phyloP scores from a whole-genome alignment of 495 filamentous ascomycete species.

The Penicillium ochrochloron region DNA sequence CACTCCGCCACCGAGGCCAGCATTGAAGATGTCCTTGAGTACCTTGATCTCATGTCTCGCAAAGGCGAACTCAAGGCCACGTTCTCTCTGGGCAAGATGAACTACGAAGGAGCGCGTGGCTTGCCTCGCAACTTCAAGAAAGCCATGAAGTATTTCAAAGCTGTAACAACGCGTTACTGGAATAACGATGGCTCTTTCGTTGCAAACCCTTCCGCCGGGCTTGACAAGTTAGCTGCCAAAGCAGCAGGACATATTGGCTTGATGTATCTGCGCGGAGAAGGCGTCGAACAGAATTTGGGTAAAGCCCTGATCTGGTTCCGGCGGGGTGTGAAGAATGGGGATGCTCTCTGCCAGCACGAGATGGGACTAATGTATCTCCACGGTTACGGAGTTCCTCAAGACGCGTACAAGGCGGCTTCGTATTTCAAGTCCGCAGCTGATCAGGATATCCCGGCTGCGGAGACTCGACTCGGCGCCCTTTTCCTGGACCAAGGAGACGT shows the following conservation, averaged over 20 bases:
- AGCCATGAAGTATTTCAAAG: conserved; percentile 82
- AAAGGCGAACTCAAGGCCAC: conserved; percentile 94
- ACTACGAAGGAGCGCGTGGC: conserved; percentile 85
- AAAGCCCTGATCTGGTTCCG: conserved; percentile 86
- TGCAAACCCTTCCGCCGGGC: conserved; percentile 51
- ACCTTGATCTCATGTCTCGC: conserved; percentile 88
- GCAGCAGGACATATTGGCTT: conserved; percentile 88
- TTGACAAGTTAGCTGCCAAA: conserved; percentile 86
- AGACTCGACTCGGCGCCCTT: conserved; percentile 81
- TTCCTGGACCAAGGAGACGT: conserved; percentile 90
- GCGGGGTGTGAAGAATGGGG: conserved; percentile 76
- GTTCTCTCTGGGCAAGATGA: conserved; percentile 82
- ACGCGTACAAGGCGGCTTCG: conserved; percentile 74
- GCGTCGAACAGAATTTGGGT: conserved; percentile 76
- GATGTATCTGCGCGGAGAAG: conserved; percentile 94
- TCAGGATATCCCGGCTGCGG: conserved; percentile 80
- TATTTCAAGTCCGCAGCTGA: conserved; percentile 83
- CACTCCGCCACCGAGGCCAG: conserved; percentile 78
- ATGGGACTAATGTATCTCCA: conserved; percentile 86
- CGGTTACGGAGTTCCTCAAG: conserved; percentile 77
- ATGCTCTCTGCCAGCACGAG: conserved; percentile 84
- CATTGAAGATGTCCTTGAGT: conserved; percentile 93
- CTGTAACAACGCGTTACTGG: conserved; percentile 87
- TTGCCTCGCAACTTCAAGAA: conserved; percentile 72
- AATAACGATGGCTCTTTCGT: conserved; percentile 69